Conservation (phyloP, 164 flowering plant species). For the Vitis rupestris region DNA sequence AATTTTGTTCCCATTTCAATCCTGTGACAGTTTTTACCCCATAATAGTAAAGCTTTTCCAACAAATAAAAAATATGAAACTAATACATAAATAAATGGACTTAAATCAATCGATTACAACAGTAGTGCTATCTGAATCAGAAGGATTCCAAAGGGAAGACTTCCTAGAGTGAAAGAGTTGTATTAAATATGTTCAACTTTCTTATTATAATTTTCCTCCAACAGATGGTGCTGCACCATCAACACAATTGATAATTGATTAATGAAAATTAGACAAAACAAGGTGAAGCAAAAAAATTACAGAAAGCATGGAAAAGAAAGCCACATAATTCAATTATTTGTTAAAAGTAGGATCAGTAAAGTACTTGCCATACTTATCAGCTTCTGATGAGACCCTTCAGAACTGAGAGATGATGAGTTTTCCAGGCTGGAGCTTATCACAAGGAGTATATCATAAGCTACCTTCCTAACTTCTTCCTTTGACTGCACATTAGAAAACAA, state of each 20-base stretch:
- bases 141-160: too few species aligned
- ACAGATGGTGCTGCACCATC: neutral
- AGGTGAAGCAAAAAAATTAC: too few species aligned
- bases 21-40: too few species aligned
- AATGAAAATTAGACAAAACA: neutral
- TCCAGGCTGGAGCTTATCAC: conserved; percentile 53
- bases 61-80: too few species aligned
- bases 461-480: conserved; percentile 64
- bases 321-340: neutral
- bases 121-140: too few species aligned
- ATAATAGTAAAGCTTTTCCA: too few species aligned
- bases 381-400: conserved; percentile 44
- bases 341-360: neutral
- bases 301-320: neutral
- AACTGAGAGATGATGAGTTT: conserved; percentile 24
- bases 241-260: neutral
- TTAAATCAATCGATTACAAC: too few species aligned
- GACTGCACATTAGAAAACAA: conserved; percentile 39
- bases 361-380: conserved; percentile 65
- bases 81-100: too few species aligned
- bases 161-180: too few species aligned
- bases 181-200: too few species aligned
- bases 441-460: conserved; percentile 72
- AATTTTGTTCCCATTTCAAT: too few species aligned
- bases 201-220: too few species aligned